These are phyloP conservation scores for Boletus tylopilopsis DNA, from an alignment of 768 basidiomycete species.

Conservation along the genomic window DNA sequence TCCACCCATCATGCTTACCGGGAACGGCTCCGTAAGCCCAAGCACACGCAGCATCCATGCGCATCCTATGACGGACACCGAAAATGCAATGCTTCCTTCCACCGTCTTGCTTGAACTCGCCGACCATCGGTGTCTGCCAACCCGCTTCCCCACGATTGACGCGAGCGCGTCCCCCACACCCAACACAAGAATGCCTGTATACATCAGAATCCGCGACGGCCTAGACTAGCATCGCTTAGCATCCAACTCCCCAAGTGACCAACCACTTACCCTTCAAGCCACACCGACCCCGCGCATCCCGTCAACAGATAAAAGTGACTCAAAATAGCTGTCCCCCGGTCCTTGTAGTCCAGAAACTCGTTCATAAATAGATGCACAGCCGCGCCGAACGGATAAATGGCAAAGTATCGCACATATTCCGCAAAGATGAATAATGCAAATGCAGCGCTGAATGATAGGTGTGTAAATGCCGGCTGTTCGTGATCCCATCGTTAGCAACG, in stretches of 20 bases:
- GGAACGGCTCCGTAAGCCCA: constrained; percentile 71
- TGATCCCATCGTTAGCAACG: constrained; percentile 12
- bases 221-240: constrained; percentile 26
- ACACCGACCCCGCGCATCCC: constrained; percentile 89
- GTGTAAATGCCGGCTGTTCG: constrained; percentile 89
- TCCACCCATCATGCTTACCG: constrained; percentile 46
- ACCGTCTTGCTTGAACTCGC: constrained; percentile 81
- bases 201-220: constrained; percentile 51
- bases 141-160: constrained; percentile 84
- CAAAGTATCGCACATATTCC: constrained; percentile 98
- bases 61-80: constrained; percentile 59
- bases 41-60: constrained; percentile 69
- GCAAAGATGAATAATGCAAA: constrained; percentile 95
- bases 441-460: constrained; percentile 90
- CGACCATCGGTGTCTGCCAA: constrained; percentile 84
- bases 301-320: constrained; percentile 97
- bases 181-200: constrained; percentile 84
- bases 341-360: constrained; percentile 95
- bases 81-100: constrained; percentile 87
- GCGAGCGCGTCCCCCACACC: constrained; percentile 95
- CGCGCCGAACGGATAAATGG: constrained; percentile 94
- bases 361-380: constrained; percentile 93
- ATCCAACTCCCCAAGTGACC: neutral
- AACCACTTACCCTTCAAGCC: constrained; percentile 85
- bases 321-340: constrained; percentile 91